Evolutionary conservation across 345 rosid species (phyloP).

Genomic region (Brassica juncea): DNA sequence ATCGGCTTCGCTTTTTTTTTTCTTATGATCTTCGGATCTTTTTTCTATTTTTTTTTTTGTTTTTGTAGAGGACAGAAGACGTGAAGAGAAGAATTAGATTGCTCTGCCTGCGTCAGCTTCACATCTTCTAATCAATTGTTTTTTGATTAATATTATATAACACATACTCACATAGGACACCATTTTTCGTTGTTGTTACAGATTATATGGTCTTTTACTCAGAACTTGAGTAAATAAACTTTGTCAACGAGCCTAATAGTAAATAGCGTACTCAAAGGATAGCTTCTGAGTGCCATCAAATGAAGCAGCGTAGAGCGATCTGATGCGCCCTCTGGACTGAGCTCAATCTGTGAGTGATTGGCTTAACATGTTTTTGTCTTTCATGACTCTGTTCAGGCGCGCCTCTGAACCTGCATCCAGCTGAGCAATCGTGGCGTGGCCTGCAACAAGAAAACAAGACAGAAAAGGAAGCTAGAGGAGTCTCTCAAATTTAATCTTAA

Average conservation of each 20-base stretch:
- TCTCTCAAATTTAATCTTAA: background rate
- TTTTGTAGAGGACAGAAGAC: background rate
- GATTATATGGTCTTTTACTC: too few species aligned
- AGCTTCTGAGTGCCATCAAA: too few species aligned
- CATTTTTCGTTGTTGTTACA: constrained; percentile 9
- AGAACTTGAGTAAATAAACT: too few species aligned
- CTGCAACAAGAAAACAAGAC: constrained; percentile 41
- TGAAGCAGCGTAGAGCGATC: too few species aligned
- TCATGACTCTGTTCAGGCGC: too few species aligned
- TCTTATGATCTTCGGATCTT: background rate
- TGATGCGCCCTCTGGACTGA: too few species aligned
- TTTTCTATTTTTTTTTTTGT: background rate
- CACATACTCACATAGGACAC: background rate
- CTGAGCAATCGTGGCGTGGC: constrained; percentile 45
- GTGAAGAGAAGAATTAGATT: background rate
- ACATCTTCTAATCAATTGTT: background rate
- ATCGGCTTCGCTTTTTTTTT: constrained; percentile 10
- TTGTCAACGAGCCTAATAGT: too few species aligned
- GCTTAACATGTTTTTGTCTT: too few species aligned
- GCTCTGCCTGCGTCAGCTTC: constrained; percentile 9
- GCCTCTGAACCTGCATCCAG: constrained; percentile 31
- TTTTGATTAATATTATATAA: background rate
- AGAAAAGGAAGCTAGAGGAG: background rate
- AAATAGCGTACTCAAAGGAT: too few species aligned
- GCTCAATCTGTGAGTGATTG: too few species aligned